phyloP scores from a whole-genome alignment of 805 yeast genomes.

The Candida bentonensis region DNA sequence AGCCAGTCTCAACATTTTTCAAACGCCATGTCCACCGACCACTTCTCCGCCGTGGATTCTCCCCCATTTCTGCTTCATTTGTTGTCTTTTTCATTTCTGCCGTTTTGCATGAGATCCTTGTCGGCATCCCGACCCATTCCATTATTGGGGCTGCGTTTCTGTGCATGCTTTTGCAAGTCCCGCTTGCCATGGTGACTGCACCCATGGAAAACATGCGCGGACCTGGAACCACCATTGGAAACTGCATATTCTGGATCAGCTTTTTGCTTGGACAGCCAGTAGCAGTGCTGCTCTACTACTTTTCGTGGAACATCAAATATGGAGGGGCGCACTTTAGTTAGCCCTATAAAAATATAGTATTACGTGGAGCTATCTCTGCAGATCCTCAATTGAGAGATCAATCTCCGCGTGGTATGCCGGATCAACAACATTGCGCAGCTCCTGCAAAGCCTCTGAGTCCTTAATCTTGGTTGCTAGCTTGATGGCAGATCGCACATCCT shows the following conservation, averaged over 20 bases:
- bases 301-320: constrained; percentile 27
- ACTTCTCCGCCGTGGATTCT: constrained; percentile 22
- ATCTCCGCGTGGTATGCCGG: background rate
- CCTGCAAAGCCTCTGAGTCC: background rate
- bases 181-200: constrained; percentile 27
- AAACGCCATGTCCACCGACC: constrained; percentile 30
- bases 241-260: constrained; percentile 32
- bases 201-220: constrained; percentile 29
- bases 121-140: constrained; percentile 34
- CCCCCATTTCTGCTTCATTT: constrained; percentile 19
- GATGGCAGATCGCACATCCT: background rate
- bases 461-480: background rate
- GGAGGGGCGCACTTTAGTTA: constrained; percentile 2
- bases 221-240: constrained; percentile 28
- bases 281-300: constrained; percentile 29
- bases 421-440: background rate
- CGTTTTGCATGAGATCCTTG: constrained; percentile 30
- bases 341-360: background rate
- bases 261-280: constrained; percentile 34
- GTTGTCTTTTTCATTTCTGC: constrained; percentile 31
- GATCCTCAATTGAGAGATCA: background rate
- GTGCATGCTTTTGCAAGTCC: constrained; percentile 30
- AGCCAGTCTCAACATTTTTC: constrained; percentile 29
- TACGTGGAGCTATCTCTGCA: background rate
- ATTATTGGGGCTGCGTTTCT: constrained; percentile 32